These are phyloP conservation scores for Candida tallmaniae DNA, from an alignment of 805 yeast genomes.

Conservation along the genomic window DNA sequence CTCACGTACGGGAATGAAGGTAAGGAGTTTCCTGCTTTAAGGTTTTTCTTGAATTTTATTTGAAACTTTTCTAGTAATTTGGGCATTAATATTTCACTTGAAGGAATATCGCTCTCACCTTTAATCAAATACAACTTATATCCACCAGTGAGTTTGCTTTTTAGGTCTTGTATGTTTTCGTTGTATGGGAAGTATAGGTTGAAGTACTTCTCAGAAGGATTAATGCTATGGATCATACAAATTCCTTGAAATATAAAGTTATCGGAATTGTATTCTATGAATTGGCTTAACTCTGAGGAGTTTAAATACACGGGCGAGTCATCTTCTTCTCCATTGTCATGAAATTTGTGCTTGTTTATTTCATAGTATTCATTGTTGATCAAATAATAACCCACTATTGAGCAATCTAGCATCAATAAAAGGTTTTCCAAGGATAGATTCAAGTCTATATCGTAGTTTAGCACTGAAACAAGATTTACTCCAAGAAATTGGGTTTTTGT, in stretches of 20 bases:
- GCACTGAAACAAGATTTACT: conserved; percentile 19
- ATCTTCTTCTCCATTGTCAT: conserved; percentile 1
- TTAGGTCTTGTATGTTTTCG: conserved; percentile 5
- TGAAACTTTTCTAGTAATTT: conserved; percentile 17
- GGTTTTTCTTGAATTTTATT: conserved; percentile 14
- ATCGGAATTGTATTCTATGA: conserved; percentile 8
- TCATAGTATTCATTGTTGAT: conserved; percentile 21
- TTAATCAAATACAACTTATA: conserved; percentile 45
- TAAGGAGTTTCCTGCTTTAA: conserved; percentile 6
- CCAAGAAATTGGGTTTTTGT: conserved; percentile 14
- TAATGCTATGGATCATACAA: conserved; percentile 65
- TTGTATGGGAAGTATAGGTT: conserved; percentile 55
- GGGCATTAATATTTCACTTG: conserved; percentile 44
- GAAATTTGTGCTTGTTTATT: conserved; percentile 18
- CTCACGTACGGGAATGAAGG: conserved; percentile 41
- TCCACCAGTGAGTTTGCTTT: conserved; percentile 15
- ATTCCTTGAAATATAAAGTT: conserved; percentile 41
- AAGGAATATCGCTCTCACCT: conserved; percentile 66
- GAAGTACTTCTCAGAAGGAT: conserved; percentile 31
- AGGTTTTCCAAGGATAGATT: conserved; percentile 22
- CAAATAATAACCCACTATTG: conserved; percentile 36
- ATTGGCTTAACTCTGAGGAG: conserved; percentile 10
- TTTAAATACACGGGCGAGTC: conserved; percentile 17
- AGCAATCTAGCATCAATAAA: conserved; percentile 33
- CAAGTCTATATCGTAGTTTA: conserved; percentile 17